Evolutionary conservation across 2,329 filamentous ascomycete genomes (phyloP).

Genomic region (Penicillium psychrosexuale): DNA sequence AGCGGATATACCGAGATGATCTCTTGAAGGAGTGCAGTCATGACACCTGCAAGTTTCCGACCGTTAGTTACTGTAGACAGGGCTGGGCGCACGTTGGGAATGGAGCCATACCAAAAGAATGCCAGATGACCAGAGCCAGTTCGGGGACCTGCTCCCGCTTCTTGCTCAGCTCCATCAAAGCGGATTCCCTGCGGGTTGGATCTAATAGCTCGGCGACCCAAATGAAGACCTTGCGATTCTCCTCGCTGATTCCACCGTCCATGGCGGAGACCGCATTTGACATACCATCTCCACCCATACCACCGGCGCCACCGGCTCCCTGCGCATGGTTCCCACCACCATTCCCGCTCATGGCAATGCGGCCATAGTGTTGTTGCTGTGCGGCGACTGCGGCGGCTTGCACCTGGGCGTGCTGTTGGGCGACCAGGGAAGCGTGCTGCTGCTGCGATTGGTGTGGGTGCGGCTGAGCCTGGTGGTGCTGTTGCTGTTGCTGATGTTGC

Average conservation of each 20-base stretch:
- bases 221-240: constrained; percentile 86
- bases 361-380: constrained; percentile 63
- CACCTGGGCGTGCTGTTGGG: constrained; percentile 54
- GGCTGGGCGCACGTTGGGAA: constrained; percentile 13
- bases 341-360: constrained; percentile 66
- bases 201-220: constrained; percentile 92
- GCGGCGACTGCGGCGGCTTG: constrained; percentile 47
- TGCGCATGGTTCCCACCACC: constrained; percentile 39
- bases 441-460: constrained; percentile 41
- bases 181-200: constrained; percentile 80
- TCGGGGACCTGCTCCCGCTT: constrained; percentile 98
- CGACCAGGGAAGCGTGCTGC: constrained; percentile 47
- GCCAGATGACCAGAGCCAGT: constrained; percentile 93
- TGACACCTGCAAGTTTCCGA: constrained; percentile 66
- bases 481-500: constrained; percentile 42
- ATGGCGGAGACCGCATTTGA: constrained; percentile 42
- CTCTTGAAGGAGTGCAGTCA: constrained; percentile 95
- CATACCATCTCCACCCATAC: constrained; percentile 47
- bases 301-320: constrained; percentile 40
- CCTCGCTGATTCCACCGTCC: constrained; percentile 73
- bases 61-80: constrained; percentile 19
- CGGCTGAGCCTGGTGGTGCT: constrained; percentile 39
- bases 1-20: constrained; percentile 98
- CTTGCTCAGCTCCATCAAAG: constrained; percentile 93
- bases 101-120: constrained; percentile 78